Evolutionary conservation across 1,139 yeast species (phyloP).

Genomic region (Geotrichum armillariae): DNA sequence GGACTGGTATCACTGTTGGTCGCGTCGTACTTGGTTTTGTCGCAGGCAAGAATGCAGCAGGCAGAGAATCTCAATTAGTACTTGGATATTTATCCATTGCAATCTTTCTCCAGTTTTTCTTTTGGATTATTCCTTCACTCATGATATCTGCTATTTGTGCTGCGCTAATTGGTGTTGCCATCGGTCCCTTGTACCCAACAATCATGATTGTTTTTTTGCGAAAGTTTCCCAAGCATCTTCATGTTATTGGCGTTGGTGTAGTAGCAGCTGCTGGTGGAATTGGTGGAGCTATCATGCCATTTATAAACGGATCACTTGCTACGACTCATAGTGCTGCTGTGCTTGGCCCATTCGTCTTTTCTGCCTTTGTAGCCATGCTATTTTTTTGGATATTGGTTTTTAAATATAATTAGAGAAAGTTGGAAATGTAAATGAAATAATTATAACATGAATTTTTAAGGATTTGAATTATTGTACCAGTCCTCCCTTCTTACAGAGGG

Average conservation of each 20-base stretch:
- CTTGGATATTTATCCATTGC: conserved; percentile 28
- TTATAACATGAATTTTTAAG: not conserved
- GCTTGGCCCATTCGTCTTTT: conserved; percentile 34
- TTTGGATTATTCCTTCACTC: conserved; percentile 35
- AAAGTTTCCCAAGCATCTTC: conserved; percentile 59
- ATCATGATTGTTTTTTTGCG: conserved; percentile 65
- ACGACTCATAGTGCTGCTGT: conserved; percentile 33
- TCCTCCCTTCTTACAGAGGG: conserved; percentile 68
- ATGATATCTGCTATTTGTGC: conserved; percentile 40
- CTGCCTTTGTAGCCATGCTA: conserved; percentile 31
- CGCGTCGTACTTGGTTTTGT: conserved; percentile 47
- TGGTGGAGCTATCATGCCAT: conserved; percentile 61
- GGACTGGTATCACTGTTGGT: conserved; percentile 70
- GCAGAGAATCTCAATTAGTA: conserved; percentile 27
- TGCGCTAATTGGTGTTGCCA: conserved; percentile 60
- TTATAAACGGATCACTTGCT: conserved; percentile 36
- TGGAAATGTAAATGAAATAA: not conserved
- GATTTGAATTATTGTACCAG: conserved; percentile 23
- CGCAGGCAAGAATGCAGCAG: conserved; percentile 33
- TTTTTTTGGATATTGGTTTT: conserved; percentile 30
- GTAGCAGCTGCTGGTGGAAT: conserved; percentile 80
- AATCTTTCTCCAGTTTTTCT: conserved; percentile 28
- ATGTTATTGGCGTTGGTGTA: conserved; percentile 71
- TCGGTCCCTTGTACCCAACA: conserved; percentile 84
- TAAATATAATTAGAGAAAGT: not conserved